These are phyloP conservation scores for Nicotiana tomentosiformis DNA, from an alignment of 257 asterid genomes.

Conservation along the genomic window DNA sequence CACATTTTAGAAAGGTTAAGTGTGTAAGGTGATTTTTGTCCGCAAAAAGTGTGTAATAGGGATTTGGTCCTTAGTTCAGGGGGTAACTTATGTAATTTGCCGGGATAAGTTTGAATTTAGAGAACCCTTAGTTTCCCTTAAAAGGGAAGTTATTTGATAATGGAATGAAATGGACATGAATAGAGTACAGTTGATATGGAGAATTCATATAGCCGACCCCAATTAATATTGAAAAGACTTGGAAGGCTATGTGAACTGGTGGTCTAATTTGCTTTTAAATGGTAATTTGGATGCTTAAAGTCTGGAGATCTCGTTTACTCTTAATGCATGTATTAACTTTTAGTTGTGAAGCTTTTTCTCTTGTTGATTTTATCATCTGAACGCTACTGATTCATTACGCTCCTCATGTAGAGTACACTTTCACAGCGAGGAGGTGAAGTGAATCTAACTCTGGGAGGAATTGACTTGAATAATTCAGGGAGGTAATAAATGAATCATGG, in stretches of 20 bases:
- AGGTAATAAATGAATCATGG: constrained; percentile 37
- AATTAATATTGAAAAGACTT: neutral
- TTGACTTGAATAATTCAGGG: constrained; percentile 93
- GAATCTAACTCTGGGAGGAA: constrained; percentile 88
- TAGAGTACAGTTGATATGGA: neutral
- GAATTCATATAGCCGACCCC: neutral
- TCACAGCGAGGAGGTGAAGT: constrained; percentile 95
- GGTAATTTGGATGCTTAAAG: neutral
- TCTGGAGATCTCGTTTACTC: neutral
- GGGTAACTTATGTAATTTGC: no score
- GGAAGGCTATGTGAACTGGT: neutral
- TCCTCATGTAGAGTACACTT: constrained; percentile 61
- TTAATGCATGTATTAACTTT: neutral
- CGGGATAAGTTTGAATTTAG: neutral
- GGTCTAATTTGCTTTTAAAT: neutral
- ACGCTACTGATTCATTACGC: neutral
- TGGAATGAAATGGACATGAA: neutral
- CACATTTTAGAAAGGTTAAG: no score
- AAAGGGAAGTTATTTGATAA: neutral
- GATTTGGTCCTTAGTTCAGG: no score
- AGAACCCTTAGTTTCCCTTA: neutral
- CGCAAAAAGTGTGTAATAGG: no score
- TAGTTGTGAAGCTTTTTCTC: constrained; percentile 5
- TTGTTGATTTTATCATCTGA: neutral
- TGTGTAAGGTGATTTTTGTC: no score